Percentiles rank a stretch among this genome's conserved stretches.
Evolutionary conservation across 2,329 filamentous ascomycete species (phyloP).

Genomic region (Microdochium paspali): DNA sequence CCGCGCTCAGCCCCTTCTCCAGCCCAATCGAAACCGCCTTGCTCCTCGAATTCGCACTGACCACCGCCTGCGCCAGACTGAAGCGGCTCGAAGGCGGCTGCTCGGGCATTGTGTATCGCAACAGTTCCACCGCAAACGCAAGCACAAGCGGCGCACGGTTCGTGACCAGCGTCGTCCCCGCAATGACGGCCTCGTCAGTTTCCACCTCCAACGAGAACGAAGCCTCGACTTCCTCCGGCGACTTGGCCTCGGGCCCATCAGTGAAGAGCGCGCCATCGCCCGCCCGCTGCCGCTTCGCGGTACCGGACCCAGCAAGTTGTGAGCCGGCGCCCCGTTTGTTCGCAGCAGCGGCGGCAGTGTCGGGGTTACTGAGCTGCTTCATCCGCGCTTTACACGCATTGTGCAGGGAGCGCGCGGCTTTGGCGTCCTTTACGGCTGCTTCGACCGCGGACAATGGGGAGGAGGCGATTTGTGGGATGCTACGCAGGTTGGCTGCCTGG

Average conservation of each 20-base stretch:
- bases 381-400: slow-evolving; percentile 43
- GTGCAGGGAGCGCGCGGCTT: slow-evolving; percentile 39
- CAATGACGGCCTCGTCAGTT: slow-evolving; percentile 50
- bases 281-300: slow-evolving; percentile 5
- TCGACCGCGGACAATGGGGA: slow-evolving; percentile 33
- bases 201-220: slow-evolving; percentile 51
- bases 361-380: slow-evolving; percentile 22
- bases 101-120: slow-evolving; percentile 76
- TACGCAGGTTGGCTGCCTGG: slow-evolving; percentile 43
- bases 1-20: slow-evolving; percentile 52
- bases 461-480: slow-evolving; percentile 46
- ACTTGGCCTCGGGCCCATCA: slow-evolving; percentile 21
- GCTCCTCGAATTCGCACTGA: slow-evolving; percentile 69
- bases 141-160: slow-evolving; percentile 77
- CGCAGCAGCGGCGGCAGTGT: slow-evolving; percentile 12
- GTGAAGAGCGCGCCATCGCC: slow-evolving; percentile 14
- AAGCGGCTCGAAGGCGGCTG: slow-evolving; percentile 78
- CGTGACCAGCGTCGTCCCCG: slow-evolving; percentile 51
- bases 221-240: slow-evolving; percentile 51
- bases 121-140: slow-evolving; percentile 64
- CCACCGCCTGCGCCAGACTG: slow-evolving; percentile 74
- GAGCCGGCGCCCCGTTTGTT: slow-evolving; percentile 16
- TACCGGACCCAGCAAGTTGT: slow-evolving; percentile 16
- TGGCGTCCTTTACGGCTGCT: slow-evolving; percentile 35
- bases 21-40: slow-evolving; percentile 71